phyloP scores from a whole-genome alignment of 116 monocot species.

The Papilionanthe hybrid region DNA sequence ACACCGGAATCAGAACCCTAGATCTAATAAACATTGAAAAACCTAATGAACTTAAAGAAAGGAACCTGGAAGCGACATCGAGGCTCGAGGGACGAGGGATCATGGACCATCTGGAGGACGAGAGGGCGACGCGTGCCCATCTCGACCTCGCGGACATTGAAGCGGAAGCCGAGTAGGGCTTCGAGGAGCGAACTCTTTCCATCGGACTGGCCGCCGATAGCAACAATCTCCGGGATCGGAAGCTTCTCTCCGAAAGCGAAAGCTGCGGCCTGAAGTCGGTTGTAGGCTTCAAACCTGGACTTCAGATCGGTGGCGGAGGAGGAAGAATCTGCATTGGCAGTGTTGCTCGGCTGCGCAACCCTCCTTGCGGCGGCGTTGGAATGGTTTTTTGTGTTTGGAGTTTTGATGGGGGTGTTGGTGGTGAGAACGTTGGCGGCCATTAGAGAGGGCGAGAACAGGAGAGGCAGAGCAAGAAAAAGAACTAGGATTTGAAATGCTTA shows the following conservation, averaged over 20 bases:
- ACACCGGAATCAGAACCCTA: not conserved
- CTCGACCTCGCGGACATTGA: constrained; percentile 97
- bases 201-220: constrained; percentile 88
- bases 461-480: constrained; percentile 2
- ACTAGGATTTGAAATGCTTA: not conserved
- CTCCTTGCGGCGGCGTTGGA: constrained; percentile 12
- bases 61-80: constrained; percentile 88
- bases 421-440: constrained; percentile 26
- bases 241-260: constrained; percentile 94
- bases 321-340: constrained; percentile 5
- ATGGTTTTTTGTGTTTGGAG: constrained; percentile 31
- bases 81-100: constrained; percentile 78
- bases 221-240: constrained; percentile 96
- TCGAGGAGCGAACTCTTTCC: constrained; percentile 97
- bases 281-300: constrained; percentile 94
- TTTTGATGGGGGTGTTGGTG: constrained; percentile 21
- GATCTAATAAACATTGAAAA: not conserved
- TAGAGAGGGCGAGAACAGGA: constrained; percentile 3
- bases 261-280: constrained; percentile 88
- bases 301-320: constrained; percentile 27
- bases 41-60: not conserved
- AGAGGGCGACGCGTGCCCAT: constrained; percentile 97
- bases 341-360: not conserved
- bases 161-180: constrained; percentile 90
- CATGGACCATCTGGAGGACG: constrained; percentile 97